Base-by-base conservation (phyloP, 2,329 filamentous ascomycete species). In the Pleomassaria siparia region DNA sequence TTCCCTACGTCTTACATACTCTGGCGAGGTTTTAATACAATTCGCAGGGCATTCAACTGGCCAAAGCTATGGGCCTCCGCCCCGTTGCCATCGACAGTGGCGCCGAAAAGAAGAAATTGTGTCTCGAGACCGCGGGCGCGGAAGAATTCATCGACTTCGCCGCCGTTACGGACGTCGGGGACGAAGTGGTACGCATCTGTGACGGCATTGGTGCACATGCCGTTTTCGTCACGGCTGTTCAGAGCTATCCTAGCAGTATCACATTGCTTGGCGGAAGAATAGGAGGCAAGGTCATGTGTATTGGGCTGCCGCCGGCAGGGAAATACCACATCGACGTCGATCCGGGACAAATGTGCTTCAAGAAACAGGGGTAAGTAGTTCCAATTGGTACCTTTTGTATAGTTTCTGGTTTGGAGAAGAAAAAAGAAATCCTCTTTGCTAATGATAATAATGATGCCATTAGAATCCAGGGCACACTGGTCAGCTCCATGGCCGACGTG, bases 211-310 rank as follows among this genome's bases (percentile, higher is more conserved):
- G 69, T 21, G 68, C 70, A 2, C 70, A 73, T 39, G 69, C 63
- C 9, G 69, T 73, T 21, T 70, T 71, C 41, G 68, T 72, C 39
- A 72, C 70, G 5, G 67, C 67, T 4, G 61, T 66, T 4, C 65
- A 69, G 39, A 53, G 54, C 3, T 69, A 69, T 41, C 63, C 66
- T 2, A 49, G 53, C 7, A 61, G 63, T 3, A 22, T 67, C 22
- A 51, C 57, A 15, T 59, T 61, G 18, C 56, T 78, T 4, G 77
- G 76, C 16, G 71, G 59, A 51, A 71, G 80, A 4, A 64, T 79
- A n/a, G 75, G 77, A 8, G 74, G 71, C 2, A 74, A 72, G 32
- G 73, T 82, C 20, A 80, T 82, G 76, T 81, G 78, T 50, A 74
- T 79, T 49, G 77, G 75, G 40, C 33, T 76, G 50, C 71, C 67